Conservation (phyloP, 2,329 filamentous ascomycete genomes). For the Ophiostoma himal-ulmi region DNA sequence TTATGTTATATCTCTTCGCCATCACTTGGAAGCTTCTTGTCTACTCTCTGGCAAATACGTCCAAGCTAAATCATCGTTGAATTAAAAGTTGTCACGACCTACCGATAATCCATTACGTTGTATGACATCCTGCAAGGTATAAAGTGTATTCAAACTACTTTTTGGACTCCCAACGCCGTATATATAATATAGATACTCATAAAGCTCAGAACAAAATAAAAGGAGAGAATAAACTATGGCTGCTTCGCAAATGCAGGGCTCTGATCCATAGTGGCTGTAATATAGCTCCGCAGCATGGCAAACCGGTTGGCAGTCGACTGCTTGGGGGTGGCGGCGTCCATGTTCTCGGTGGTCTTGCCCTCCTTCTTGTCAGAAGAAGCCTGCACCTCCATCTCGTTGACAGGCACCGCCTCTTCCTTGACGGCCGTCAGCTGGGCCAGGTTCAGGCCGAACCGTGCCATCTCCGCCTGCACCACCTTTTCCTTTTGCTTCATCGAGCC, state of each 20-base stretch:
- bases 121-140: not conserved
- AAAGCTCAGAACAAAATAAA: not conserved
- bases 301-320: constrained; percentile 56
- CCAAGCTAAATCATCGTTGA: not conserved
- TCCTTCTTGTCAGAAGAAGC: not conserved
- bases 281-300: constrained; percentile 76
- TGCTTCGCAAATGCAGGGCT: constrained; percentile 63
- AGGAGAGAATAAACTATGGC: not conserved
- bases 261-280: constrained; percentile 82
- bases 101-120: not conserved
- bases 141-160: not conserved
- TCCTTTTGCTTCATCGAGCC: constrained; percentile 82
- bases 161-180: constrained; percentile 5
- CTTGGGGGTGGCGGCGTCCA: constrained; percentile 21
- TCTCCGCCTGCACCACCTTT: constrained; percentile 71
- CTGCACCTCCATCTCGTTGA: not conserved
- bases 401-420: constrained; percentile 25
- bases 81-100: not conserved
- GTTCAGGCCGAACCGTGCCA: constrained; percentile 76
- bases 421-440: constrained; percentile 63
- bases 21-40: not conserved
- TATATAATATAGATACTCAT: not conserved
- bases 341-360: constrained; percentile 13
- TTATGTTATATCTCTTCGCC: not conserved
- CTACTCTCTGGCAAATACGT: not conserved